A percentile compares a stretch with the other conserved stretches of the same genome.
phyloP scores from a whole-genome alignment of 805 yeast species.

The Diddensiella caesifluorescens region DNA sequence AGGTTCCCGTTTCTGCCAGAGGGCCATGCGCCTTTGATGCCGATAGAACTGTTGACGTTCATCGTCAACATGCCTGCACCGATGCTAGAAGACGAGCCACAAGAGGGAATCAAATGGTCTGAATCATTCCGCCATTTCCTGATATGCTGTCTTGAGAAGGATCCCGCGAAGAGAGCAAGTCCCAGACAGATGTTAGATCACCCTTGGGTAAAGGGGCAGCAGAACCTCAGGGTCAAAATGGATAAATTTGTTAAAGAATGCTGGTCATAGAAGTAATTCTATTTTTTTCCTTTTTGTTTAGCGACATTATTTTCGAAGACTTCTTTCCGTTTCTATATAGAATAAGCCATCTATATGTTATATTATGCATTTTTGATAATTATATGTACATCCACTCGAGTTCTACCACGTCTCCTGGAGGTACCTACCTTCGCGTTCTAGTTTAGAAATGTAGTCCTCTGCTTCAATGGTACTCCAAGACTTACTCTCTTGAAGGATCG shows the following conservation, averaged over 20 bases:
- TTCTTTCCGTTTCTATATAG: slow-evolving; percentile 1
- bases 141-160: slow-evolving; percentile 72
- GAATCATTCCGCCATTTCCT: slow-evolving; percentile 78
- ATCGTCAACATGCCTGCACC: slow-evolving; percentile 79
- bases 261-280: slow-evolving; percentile 39
- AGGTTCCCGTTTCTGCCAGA: slow-evolving; percentile 68
- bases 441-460: slow-evolving; percentile 43
- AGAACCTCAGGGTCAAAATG: slow-evolving; percentile 71
- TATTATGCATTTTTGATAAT: neutral
- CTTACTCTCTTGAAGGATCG: slow-evolving; percentile 47
- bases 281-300: slow-evolving; percentile 1
- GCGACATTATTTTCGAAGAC: slow-evolving; percentile 1
- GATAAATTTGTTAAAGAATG: slow-evolving; percentile 72
- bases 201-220: slow-evolving; percentile 87
- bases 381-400: slow-evolving; percentile 1
- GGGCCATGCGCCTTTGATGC: slow-evolving; percentile 53
- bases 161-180: slow-evolving; percentile 74
- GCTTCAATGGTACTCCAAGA: slow-evolving; percentile 43
- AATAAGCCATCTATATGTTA: neutral
- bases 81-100: slow-evolving; percentile 68
- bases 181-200: slow-evolving; percentile 91
- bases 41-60: slow-evolving; percentile 78
- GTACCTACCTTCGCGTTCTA: slow-evolving; percentile 65
- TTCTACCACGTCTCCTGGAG: slow-evolving; percentile 84
- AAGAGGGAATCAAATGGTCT: slow-evolving; percentile 73